A percentile compares a stretch with the other conserved stretches of the same genome.
These are phyloP conservation scores for Phanerochaete sordida DNA, from an alignment of 768 basidiomycete genomes.

Conservation along the genomic window DNA sequence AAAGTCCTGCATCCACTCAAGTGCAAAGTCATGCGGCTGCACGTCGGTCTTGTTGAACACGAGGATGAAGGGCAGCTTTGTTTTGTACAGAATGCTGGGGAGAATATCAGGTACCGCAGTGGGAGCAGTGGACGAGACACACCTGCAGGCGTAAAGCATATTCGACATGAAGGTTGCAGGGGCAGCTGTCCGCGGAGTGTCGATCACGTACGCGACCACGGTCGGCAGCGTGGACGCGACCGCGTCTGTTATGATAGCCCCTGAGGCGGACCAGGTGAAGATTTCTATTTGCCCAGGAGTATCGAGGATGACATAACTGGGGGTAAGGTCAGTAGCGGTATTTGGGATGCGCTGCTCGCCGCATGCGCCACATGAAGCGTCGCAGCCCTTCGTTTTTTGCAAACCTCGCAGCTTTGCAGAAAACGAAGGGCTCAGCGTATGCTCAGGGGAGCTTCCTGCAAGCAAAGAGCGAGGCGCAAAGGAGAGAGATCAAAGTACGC, in stretches of 20 bases:
- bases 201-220: conserved; percentile 95
- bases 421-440: too few species aligned
- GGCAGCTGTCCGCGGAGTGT: conserved; percentile 90
- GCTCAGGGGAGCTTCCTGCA: too few species aligned
- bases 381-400: too few species aligned
- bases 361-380: not conserved
- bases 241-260: conserved; percentile 97
- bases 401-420: too few species aligned
- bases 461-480: not conserved
- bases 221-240: conserved; percentile 91
- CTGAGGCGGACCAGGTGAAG: conserved; percentile 99
- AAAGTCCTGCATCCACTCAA: conserved; percentile 99
- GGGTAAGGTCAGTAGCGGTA: not conserved
- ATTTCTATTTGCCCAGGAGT: conserved; percentile 99
- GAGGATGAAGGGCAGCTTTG: conserved; percentile 92
- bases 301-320: conserved; percentile 90
- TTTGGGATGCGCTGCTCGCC: too few species aligned
- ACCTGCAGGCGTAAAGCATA: conserved; percentile 99
- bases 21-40: conserved; percentile 81
- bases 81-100: conserved; percentile 92
- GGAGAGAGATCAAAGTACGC: conserved; percentile 27
- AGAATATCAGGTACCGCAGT: not conserved
- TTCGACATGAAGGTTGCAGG: conserved; percentile 99
- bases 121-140: conserved; percentile 18
- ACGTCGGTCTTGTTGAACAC: conserved; percentile 99